These are phyloP conservation scores for Lachancea thermotolerans DNA, from an alignment of 805 yeast genomes.

Conservation along the genomic window DNA sequence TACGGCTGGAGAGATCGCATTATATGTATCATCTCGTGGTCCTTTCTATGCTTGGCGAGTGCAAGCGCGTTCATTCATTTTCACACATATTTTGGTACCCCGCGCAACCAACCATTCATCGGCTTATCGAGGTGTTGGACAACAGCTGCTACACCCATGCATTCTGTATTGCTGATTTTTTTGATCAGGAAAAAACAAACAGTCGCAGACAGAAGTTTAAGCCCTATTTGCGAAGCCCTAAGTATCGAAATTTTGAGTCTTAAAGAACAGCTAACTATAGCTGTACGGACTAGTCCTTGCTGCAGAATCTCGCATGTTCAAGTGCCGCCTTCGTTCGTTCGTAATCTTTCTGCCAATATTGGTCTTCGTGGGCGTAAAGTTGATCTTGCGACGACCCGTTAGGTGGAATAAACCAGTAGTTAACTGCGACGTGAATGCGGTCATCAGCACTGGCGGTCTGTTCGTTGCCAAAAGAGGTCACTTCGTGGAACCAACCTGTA, in stretches of 20 bases:
- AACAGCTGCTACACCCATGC: too few relatives aligned
- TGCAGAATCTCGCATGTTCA: constrained; percentile 9
- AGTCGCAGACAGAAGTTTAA: neutral
- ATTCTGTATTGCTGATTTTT: neutral
- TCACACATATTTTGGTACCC: too few relatives aligned
- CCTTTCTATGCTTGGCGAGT: too few relatives aligned
- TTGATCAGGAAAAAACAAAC: neutral
- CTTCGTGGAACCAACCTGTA: constrained; percentile 81
- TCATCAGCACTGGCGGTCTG: constrained; percentile 13
- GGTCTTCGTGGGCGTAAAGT: constrained; percentile 38
- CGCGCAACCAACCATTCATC: too few relatives aligned
- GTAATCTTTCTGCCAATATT: constrained; percentile 51
- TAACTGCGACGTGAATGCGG: constrained; percentile 52
- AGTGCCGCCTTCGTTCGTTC: constrained; percentile 35
- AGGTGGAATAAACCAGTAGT: constrained; percentile 74
- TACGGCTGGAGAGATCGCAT: too few relatives aligned
- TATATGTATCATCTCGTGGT: too few relatives aligned
- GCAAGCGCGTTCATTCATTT: too few relatives aligned
- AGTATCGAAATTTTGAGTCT: too few relatives aligned
- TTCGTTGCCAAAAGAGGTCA: constrained; percentile 49
- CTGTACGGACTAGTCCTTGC: too few relatives aligned
- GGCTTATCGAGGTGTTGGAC: too few relatives aligned
- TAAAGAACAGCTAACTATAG: too few relatives aligned
- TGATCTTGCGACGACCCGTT: constrained; percentile 25
- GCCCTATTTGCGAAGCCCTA: constrained; percentile 5